These are phyloP conservation scores for Otatea glauca DNA, from an alignment of 176 grass and related monocot genomes.

Conservation along the genomic window DNA sequence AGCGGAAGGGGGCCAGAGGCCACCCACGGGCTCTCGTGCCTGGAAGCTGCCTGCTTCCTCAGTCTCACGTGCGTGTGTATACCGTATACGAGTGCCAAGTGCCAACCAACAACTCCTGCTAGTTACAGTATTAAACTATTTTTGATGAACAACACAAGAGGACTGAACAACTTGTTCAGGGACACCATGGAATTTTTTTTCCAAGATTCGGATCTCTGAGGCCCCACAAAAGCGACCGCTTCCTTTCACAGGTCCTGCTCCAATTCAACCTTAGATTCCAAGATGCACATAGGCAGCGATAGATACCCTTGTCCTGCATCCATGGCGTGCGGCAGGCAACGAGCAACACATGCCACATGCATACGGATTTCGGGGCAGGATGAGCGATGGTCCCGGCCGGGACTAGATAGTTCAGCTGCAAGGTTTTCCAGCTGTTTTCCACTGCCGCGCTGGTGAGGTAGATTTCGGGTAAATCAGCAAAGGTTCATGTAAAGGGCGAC, in stretches of 20 bases:
- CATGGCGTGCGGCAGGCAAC: background rate
- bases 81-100: background rate
- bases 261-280: conserved; percentile 21
- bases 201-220: conserved; percentile 43
- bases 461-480: background rate
- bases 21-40: background rate
- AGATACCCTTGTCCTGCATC: background rate
- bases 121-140: background rate
- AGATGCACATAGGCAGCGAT: background rate
- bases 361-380: background rate
- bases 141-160: background rate
- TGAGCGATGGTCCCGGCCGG: background rate
- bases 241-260: background rate
- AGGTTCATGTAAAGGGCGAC: background rate
- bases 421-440: background rate
- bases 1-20: background rate
- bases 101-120: background rate
- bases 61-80: conserved; percentile 35
- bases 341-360: conserved; percentile 15
- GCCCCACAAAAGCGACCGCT: background rate
- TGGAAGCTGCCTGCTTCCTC: background rate
- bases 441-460: background rate
- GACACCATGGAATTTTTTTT: background rate
- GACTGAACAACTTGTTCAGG: background rate
- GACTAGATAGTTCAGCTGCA: background rate